phyloP scores from a whole-genome alignment of 2,329 filamentous ascomycete species.

The Claviceps capensis region DNA sequence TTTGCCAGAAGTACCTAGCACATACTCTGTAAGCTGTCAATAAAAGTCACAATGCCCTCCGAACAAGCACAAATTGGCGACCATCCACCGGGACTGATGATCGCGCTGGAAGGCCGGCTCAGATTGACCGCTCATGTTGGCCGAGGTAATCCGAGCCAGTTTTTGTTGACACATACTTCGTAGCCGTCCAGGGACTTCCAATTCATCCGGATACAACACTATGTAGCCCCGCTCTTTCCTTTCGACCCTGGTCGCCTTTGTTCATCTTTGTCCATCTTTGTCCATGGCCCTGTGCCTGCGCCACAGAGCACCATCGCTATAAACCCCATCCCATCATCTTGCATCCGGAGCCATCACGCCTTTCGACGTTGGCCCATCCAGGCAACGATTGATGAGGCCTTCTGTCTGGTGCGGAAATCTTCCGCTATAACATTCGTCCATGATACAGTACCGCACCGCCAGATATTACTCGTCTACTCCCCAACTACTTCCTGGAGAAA shows the following conservation, averaged over 20 bases:
- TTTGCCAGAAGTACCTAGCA: background rate
- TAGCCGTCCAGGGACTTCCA: background rate
- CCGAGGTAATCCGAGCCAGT: no score
- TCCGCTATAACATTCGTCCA: background rate
- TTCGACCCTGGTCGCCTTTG: background rate
- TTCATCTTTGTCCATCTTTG: background rate
- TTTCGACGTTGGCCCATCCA: background rate
- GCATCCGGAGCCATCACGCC: no score
- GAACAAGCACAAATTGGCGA: background rate
- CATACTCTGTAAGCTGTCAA: no score
- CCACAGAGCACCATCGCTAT: background rate
- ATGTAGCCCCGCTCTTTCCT: background rate
- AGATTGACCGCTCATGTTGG: no score
- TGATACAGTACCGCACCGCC: background rate
- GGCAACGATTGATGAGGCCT: background rate
- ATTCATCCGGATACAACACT: background rate
- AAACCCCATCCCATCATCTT: no score
- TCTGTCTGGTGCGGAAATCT: no score
- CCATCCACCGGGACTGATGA: background rate
- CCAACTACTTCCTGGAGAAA: constrained; percentile 49
- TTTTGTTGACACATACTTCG: no score
- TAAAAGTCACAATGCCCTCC: background rate
- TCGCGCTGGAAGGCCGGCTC: no score
- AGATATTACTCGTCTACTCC: constrained; percentile 4
- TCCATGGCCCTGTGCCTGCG: background rate